phyloP scores from a whole-genome alignment of 2,329 filamentous ascomycete genomes.

The Aspergillus terreus region DNA sequence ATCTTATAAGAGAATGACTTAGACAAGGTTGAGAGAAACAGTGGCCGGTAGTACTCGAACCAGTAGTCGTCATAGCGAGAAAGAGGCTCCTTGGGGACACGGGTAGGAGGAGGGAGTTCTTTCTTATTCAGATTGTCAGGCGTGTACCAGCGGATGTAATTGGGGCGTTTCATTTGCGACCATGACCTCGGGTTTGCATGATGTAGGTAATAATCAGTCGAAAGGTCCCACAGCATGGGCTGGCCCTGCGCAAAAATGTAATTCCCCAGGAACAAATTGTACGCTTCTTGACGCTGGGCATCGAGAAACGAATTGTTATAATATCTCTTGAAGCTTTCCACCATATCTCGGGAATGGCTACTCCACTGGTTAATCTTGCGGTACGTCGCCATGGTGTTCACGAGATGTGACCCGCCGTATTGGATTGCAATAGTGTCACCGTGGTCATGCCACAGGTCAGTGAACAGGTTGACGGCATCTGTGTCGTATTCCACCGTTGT shows the following conservation, averaged over 20 bases:
- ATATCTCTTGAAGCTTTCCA: constrained; percentile 97
- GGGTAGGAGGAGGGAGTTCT: constrained; percentile 49
- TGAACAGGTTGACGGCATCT: constrained; percentile 92
- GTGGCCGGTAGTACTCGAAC: constrained; percentile 92
- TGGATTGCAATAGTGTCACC: constrained; percentile 97
- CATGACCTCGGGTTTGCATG: constrained; percentile 77
- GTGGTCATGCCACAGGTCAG: constrained; percentile 97
- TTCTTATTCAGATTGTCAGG: constrained; percentile 66
- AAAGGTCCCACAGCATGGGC: constrained; percentile 94
- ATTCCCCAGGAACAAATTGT: constrained; percentile 94
- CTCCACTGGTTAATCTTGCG: constrained; percentile 99
- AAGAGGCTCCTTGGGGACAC: constrained; percentile 27
- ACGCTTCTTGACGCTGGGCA: constrained; percentile 95
- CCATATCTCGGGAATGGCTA: constrained; percentile 95
- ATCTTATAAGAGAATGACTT: constrained; percentile 93
- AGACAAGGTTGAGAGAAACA: constrained; percentile 79
- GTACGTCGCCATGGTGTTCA: constrained; percentile 99
- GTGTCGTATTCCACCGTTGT: constrained; percentile 87
- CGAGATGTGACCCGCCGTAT: constrained; percentile 93
- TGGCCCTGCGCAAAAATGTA: constrained; percentile 84
- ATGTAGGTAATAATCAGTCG: constrained; percentile 94
- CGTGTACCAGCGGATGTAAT: constrained; percentile 89
- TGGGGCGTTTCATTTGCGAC: constrained; percentile 58
- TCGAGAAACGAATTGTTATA: constrained; percentile 99
- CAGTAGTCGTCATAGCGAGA: constrained; percentile 86